phyloP scores from a whole-genome alignment of 2,329 filamentous ascomycete species.

The Metarhizium rileyi region DNA sequence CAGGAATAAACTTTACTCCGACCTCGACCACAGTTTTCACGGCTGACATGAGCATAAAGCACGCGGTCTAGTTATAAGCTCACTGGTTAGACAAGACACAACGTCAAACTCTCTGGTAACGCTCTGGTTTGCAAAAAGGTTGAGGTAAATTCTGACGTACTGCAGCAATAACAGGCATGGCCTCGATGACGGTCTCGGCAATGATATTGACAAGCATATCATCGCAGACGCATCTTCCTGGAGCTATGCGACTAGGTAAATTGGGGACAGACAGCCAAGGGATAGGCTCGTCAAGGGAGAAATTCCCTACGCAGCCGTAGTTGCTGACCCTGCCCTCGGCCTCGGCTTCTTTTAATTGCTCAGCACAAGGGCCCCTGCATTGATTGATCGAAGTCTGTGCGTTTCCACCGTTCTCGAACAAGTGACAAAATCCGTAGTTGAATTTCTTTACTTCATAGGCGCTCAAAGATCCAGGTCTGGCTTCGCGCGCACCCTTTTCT shows the following conservation, averaged over 20 bases:
- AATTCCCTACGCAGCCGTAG: not conserved
- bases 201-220: not conserved
- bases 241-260: not conserved
- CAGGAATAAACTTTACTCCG: not conserved
- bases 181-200: not conserved
- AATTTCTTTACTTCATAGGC: not conserved
- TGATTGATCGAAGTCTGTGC: not conserved
- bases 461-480: not conserved
- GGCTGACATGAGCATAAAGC: constrained; percentile 4
- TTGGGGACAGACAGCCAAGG: not conserved
- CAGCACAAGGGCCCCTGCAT: not conserved
- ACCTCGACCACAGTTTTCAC: constrained; percentile 1
- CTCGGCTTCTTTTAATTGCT: not conserved
- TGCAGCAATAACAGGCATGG: constrained; percentile 1
- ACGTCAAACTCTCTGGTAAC: too few species aligned
- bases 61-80: not conserved
- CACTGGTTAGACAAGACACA: not conserved
- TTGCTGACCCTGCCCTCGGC: not conserved
- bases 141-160: not conserved
- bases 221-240: not conserved
- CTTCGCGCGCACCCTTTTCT: not conserved
- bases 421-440: not conserved
- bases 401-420: not conserved
- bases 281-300: not conserved
- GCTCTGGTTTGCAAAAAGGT: not conserved